Base-by-base conservation (phyloP, 139 green algal species). In the Spirogloea muscicola region DNA sequence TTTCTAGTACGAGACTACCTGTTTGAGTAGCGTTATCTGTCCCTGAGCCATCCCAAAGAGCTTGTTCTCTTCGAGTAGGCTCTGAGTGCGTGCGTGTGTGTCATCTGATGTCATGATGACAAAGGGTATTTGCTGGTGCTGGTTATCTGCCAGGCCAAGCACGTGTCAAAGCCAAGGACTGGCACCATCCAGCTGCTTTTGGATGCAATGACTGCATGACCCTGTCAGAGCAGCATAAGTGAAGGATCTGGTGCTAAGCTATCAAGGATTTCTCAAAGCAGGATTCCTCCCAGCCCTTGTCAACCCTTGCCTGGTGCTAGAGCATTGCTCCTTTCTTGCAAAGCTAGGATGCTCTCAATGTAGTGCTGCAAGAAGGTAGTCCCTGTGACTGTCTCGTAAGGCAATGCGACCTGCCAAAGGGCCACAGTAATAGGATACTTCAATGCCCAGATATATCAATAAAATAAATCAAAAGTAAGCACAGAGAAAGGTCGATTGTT, bases 51-150 rank as follows among this genome's bases (percentile, higher is more conserved):
- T 86, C 31, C 94, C 93, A 84, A 97, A 99, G 84, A 96, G 87
- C 51, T 70, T 48, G 74, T 95, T 74, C n/a, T 70, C n/a, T 34
- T 90, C 69, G 48, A 99, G 88, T 63, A 98, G 87, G 16, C 51
- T 70, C 58, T 81, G 25, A 1, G 94, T 99, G 49, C 79, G 80
- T 3, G 40, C 86, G 79, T 99, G 93, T 2, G 94, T 99, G 87
- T 99, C 94, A 51, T 93, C 94, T 1, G 85, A 93, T 0, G 94
- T 99, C 94, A 99, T 99, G 83, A 99, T 98, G 46, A 87, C 91
- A 38, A 99, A 84, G 3, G 94, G 94, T 58, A 98, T 87, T 16
- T 33, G 40, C 16, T 51, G 63, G 2, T 33, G 57, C 2, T 33
- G 57, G 18, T 64, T 34, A 3, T 44, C 57, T 64, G 7, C 10